Conservation (phyloP, 2,329 filamentous ascomycete genomes). For the Dactylonectria macrodidyma region DNA sequence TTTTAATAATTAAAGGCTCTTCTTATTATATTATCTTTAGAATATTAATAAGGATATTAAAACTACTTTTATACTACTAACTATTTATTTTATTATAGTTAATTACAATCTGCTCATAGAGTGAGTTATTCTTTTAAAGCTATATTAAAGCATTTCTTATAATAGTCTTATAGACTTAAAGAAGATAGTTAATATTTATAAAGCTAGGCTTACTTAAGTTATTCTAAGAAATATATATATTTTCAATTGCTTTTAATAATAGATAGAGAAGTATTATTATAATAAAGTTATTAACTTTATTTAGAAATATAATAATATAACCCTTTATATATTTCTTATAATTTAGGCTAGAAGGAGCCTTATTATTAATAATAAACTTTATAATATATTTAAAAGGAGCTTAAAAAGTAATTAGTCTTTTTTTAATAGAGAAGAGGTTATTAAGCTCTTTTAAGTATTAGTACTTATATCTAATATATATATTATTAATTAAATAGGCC, state of each 20-base stretch:
- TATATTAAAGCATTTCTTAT: background rate
- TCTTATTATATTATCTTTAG: constrained; percentile 16
- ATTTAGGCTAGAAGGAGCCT: background rate
- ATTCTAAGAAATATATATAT: no score
- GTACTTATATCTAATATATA: constrained; percentile 8
- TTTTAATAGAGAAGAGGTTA: constrained; percentile 23
- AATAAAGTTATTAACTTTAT: constrained; percentile 30
- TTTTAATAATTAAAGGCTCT: constrained; percentile 6
- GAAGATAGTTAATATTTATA: no score
- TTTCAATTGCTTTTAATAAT: constrained; percentile 15
- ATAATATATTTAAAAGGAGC: constrained; percentile 25
- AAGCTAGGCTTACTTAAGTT: no score
- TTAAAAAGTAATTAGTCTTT: constrained; percentile 17
- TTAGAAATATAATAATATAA: constrained; percentile 27
- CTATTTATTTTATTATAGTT: constrained; percentile 11
- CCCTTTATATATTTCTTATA: constrained; percentile 30
- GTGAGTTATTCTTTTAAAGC: constrained; percentile 20
- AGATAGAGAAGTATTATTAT: constrained; percentile 20
- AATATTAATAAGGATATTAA: background rate
- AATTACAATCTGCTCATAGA: constrained; percentile 15
- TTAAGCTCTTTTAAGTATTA: background rate
- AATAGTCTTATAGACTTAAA: constrained; percentile 16
- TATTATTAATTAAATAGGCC: no score
- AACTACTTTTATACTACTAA: constrained; percentile 12
- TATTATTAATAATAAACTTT: constrained; percentile 25